These are phyloP conservation scores for Alopecurus myosuroides DNA, from an alignment of 176 grass and related monocot species.

Conservation along the genomic window DNA sequence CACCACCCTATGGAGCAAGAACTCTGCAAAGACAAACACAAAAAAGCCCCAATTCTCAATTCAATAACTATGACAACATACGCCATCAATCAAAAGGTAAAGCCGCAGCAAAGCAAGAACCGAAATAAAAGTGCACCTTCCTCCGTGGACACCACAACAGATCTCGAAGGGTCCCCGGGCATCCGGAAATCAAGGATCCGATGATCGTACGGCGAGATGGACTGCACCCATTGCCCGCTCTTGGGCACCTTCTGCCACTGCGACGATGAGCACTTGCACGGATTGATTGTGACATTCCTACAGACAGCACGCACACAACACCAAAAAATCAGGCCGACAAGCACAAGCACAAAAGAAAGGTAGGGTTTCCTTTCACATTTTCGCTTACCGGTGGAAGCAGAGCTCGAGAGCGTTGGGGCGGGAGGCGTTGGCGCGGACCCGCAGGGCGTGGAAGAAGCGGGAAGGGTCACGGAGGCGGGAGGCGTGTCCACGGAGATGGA, in stretches of 20 bases:
- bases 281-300: conserved; percentile 68
- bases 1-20: conserved; percentile 64
- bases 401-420: conserved; percentile 61
- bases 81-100: not conserved
- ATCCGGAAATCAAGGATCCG: conserved; percentile 73
- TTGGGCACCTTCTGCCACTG: conserved; percentile 89
- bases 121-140: conserved; percentile 48
- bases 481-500: conserved; percentile 51
- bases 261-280: conserved; percentile 63
- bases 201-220: conserved; percentile 69
- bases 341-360: not conserved
- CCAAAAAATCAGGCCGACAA: not conserved
- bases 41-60: not conserved
- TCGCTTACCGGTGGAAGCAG: conserved; percentile 78
- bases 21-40: conserved; percentile 44
- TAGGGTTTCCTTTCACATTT: conserved; percentile 8
- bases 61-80: not conserved
- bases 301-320: not conserved
- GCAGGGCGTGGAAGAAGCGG: conserved; percentile 64
- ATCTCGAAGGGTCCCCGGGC: conserved; percentile 49
- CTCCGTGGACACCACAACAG: conserved; percentile 52
- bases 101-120: not conserved
- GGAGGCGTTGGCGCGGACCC: conserved; percentile 40
- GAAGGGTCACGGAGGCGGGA: conserved; percentile 67
- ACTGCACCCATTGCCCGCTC: conserved; percentile 46